phyloP scores from a whole-genome alignment of 2,329 filamentous ascomycete species.

The Zymoseptoria tritici region DNA sequence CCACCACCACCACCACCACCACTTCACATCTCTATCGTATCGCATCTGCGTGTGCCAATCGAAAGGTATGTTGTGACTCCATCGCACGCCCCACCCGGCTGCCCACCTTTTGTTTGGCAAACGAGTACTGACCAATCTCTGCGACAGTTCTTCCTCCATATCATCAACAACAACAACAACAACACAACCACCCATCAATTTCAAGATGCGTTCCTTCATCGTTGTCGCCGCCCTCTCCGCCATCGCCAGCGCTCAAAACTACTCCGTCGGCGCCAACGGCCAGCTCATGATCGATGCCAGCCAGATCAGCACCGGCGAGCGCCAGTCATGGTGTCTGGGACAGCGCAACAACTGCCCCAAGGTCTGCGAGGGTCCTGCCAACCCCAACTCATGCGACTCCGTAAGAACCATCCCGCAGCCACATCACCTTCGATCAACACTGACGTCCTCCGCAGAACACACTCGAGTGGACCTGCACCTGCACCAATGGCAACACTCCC shows the following conservation, averaged over 20 bases:
- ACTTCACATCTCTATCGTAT: slow-evolving; percentile 3
- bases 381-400: slow-evolving; percentile 48
- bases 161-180: not conserved
- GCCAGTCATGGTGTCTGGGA: slow-evolving; percentile 49
- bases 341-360: slow-evolving; percentile 53
- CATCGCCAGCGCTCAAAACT: slow-evolving; percentile 38
- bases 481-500: slow-evolving; percentile 48
- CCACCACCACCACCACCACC: not conserved
- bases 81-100: not conserved
- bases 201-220: slow-evolving; percentile 40
- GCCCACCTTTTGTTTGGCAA: not conserved
- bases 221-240: slow-evolving; percentile 36
- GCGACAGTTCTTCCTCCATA: not conserved
- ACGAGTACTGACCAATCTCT: not conserved
- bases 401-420: slow-evolving; percentile 39
- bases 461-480: slow-evolving; percentile 51
- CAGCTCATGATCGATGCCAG: slow-evolving; percentile 37
- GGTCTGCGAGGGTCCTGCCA: slow-evolving; percentile 47
- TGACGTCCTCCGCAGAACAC: slow-evolving; percentile 26
- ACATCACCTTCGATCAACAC: not conserved
- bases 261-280: slow-evolving; percentile 26
- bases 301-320: slow-evolving; percentile 31
- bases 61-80: slow-evolving; percentile 1
- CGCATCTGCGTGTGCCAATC: not conserved
- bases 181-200: slow-evolving; percentile 19